phyloP scores from a whole-genome alignment of 495 filamentous ascomycete genomes.

The Hypoxylon lenormandii region DNA sequence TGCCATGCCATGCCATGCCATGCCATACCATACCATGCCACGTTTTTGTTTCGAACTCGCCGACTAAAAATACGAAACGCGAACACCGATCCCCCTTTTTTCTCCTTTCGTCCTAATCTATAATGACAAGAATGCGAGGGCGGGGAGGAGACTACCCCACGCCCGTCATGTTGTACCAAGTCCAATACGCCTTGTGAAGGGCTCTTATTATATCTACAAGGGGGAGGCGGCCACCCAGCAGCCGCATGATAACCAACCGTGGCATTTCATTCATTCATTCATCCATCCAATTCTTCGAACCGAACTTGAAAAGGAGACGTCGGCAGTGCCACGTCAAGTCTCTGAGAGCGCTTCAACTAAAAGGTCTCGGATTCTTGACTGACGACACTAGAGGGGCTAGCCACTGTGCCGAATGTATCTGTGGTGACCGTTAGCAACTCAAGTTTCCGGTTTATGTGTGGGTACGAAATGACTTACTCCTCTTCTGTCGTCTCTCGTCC shows the following conservation, averaged over 20 bases:
- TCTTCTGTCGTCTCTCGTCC: constrained; percentile 61
- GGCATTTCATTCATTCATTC: constrained; percentile 31
- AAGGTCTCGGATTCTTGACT: constrained; percentile 67
- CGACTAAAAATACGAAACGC: background rate
- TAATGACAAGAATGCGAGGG: background rate
- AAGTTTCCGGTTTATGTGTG: background rate
- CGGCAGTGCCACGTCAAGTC: constrained; percentile 42
- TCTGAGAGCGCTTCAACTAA: constrained; percentile 51
- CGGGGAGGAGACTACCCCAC: constrained; percentile 10
- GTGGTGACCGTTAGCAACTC: constrained; percentile 15
- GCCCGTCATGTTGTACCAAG: constrained; percentile 14
- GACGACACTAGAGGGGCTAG: constrained; percentile 51
- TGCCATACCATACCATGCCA: constrained; percentile 11
- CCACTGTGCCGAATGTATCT: constrained; percentile 68
- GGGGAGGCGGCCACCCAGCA: constrained; percentile 35
- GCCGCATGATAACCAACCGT: constrained; percentile 29
- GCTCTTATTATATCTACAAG: constrained; percentile 45
- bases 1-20: constrained; percentile 15
- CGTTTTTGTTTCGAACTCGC: constrained; percentile 14
- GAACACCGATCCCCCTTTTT: constrained; percentile 1
- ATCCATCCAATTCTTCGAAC: constrained; percentile 36
- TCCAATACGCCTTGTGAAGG: constrained; percentile 31
- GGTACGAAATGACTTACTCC: constrained; percentile 55
- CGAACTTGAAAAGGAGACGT: constrained; percentile 46
- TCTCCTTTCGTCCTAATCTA: constrained; percentile 20